Base-by-base conservation (phyloP, 2,329 filamentous ascomycete genomes). In the Paecilomyces sp. region DNA sequence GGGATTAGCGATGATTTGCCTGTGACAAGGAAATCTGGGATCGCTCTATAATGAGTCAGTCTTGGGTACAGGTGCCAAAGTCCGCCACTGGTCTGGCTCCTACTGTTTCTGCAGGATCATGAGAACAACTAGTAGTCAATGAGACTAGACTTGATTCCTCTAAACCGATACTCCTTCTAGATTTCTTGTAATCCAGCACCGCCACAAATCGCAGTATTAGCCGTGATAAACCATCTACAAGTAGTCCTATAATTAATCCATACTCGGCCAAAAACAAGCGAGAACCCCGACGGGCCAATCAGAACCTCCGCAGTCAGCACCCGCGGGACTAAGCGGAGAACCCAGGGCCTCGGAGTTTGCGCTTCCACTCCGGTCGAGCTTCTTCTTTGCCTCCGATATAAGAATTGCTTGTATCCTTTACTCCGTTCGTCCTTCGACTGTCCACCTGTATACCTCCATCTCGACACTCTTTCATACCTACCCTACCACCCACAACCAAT, bases 381-480 rank as follows among this genome's bases (percentile, higher is more conserved):
- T n/a, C 18, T 47, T 18, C 41, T 47, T 47, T 22, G 41, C 41
- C 41, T 18, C n/a, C 41, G 3, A 47, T 47, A 47, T 41, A 41
- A 33, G 31, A 33, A 33, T 33, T 41, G 13, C n/a, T n/a, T 47
- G 18, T 47, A 22, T 47, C 41, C 18, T 47, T 47, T 47, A 47
- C 41, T 47, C 36, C 36, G 36, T 47, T 47, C 36, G 36, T 47
- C 36, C 15, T n/a, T n/a, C 36, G 36, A 47, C 18, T 33, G 18
- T 18, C 41, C 63, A 63, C 68, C 62, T 67, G 66, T 66, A 63
- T 65, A 64, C 63, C 71, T 70, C 67, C 58, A 34, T 53, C 55
- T 47, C 62, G 64, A 59, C 55, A 52, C 54, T 53, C 56, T 28
- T 59, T 47, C 62, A 53, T 60, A 31, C 22, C 22, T 22, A 67